Evolutionary conservation across 148 eudicot species (phyloP).

Genomic region (Spergularia bocconei): DNA sequence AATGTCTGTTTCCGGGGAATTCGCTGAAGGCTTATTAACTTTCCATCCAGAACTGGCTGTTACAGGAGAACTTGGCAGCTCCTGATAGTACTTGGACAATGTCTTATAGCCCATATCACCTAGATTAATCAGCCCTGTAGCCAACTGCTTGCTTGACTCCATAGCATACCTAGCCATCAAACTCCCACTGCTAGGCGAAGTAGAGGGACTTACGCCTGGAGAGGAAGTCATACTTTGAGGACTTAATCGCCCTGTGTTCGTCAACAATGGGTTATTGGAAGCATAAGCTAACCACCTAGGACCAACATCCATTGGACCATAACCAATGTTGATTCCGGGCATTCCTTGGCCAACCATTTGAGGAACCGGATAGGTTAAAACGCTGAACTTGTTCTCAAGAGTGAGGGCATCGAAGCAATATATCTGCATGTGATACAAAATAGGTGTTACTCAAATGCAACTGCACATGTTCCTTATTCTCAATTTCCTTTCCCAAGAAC

Average conservation of each 20-base stretch:
- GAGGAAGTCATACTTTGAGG: constrained; percentile 85
- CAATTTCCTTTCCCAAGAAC: neutral
- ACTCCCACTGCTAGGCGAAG: constrained; percentile 82
- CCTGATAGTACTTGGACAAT: constrained; percentile 81
- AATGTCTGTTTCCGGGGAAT: constrained; percentile 60
- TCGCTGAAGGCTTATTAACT: constrained; percentile 50
- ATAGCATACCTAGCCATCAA: constrained; percentile 86
- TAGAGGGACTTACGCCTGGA: constrained; percentile 86
- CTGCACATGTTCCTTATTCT: neutral
- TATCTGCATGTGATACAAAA: constrained; percentile 54
- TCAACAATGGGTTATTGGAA: constrained; percentile 68
- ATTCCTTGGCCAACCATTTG: constrained; percentile 65
- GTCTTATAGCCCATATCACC: constrained; percentile 90
- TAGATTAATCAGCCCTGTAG: constrained; percentile 72
- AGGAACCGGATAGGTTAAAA: constrained; percentile 89
- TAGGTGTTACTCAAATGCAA: constrained; percentile 14
- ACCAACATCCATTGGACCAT: constrained; percentile 96
- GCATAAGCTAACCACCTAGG: constrained; percentile 97
- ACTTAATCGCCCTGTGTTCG: constrained; percentile 80
- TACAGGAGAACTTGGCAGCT: constrained; percentile 65
- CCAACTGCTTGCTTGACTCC: constrained; percentile 94
- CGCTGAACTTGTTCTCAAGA: constrained; percentile 86
- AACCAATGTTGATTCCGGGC: constrained; percentile 68
- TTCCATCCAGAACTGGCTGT: constrained; percentile 60
- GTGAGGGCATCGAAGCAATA: constrained; percentile 90